Conservation (phyloP, 495 filamentous ascomycete genomes). For the Schizothecium vesticola region DNA sequence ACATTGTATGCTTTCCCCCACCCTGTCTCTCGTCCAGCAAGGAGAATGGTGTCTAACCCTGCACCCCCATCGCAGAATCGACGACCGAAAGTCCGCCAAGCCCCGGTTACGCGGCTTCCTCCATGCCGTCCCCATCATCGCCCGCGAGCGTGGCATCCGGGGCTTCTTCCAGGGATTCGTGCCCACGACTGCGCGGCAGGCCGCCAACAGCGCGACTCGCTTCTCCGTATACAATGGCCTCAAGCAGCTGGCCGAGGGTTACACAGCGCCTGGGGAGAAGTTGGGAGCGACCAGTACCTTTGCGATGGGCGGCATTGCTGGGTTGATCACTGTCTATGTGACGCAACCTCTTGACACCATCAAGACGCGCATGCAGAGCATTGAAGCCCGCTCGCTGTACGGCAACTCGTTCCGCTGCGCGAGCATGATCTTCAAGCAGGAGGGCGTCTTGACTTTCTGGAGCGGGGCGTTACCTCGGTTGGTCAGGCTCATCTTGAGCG, state of each 20-base stretch:
- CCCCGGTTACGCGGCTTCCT: constrained; percentile 90
- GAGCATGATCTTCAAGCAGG: constrained; percentile 75
- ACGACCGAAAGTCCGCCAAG: constrained; percentile 83
- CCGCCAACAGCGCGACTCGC: constrained; percentile 84
- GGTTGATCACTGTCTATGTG: constrained; percentile 86
- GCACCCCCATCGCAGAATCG: constrained; percentile 54
- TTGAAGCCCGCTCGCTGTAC: constrained; percentile 78
- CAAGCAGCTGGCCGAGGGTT: constrained; percentile 85
- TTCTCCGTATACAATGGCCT: constrained; percentile 88
- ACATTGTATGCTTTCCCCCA: constrained; percentile 56
- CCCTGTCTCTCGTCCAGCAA: background rate
- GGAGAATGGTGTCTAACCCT: constrained; percentile 1
- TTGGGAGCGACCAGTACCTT: constrained; percentile 85
- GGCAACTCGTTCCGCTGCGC: constrained; percentile 87
- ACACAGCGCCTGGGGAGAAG: constrained; percentile 92
- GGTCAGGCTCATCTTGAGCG: constrained; percentile 78
- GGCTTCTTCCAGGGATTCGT: constrained; percentile 98
- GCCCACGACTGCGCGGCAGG: constrained; percentile 88
- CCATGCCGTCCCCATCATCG: constrained; percentile 82
- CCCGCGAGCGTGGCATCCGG: constrained; percentile 74
- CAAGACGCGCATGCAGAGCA: constrained; percentile 97
- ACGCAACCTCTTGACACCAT: constrained; percentile 92
- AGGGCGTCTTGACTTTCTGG: constrained; percentile 89
- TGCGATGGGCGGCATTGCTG: constrained; percentile 82
- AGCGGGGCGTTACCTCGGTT: constrained; percentile 83